Conservation (phyloP, 768 basidiomycete genomes). For the Lactarius psammicola region DNA sequence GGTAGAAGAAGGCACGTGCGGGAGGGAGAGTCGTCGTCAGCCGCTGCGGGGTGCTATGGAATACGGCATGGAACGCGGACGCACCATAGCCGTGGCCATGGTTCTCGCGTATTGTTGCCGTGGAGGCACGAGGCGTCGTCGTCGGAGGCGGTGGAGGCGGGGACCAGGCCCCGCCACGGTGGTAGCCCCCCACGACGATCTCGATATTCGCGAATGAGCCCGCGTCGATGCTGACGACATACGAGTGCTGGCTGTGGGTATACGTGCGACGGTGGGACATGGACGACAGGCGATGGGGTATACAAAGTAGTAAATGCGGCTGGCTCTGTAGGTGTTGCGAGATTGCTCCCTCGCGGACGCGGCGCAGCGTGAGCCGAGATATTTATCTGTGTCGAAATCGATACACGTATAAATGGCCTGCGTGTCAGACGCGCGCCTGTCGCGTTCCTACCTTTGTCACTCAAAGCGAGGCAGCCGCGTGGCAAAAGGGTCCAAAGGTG, state of each 20-base stretch:
- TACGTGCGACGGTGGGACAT: slow-evolving; percentile 18
- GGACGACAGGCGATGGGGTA: not conserved
- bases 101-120: not conserved
- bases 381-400: slow-evolving; percentile 9
- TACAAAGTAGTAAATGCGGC: not conserved
- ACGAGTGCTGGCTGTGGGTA: slow-evolving; percentile 7
- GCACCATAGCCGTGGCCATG: slow-evolving; percentile 15
- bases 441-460: slow-evolving; percentile 9
- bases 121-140: not conserved
- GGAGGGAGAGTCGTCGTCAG: not conserved
- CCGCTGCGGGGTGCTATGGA: not conserved
- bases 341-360: not conserved
- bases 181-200: slow-evolving; percentile 15
- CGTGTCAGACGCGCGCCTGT: slow-evolving; percentile 3
- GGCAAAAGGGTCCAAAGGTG: not conserved
- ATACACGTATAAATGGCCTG: slow-evolving; percentile 6
- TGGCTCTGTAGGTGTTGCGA: not conserved
- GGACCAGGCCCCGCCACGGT: not conserved
- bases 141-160: not conserved
- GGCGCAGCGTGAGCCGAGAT: not conserved
- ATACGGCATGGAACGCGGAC: not conserved
- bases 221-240: slow-evolving; percentile 24
- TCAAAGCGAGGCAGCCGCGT: slow-evolving; percentile 24
- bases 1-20: not conserved
- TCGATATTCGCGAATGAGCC: slow-evolving; percentile 19